Evolutionary conservation across 2,329 filamentous ascomycete genomes (phyloP), one percentile per base, ranked within the genome.

Genomic region (Fusarium pseudonygamai): DNA sequence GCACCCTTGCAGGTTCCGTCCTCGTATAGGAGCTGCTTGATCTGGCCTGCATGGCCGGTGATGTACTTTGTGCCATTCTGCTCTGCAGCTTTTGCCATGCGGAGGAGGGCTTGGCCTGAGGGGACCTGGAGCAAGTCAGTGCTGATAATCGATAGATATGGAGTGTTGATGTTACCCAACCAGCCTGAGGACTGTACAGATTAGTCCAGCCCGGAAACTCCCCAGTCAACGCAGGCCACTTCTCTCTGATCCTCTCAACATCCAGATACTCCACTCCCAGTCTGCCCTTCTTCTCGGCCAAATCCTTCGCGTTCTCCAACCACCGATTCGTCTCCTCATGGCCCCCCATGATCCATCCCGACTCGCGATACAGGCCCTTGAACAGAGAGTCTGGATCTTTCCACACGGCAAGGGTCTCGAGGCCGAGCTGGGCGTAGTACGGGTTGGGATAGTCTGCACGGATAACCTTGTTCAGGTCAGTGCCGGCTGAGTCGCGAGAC

Each of bases 401-500:
- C 80, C 80, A 82, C 28, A 73, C 71, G 15, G 34, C 26, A 39
- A 79, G 72, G 9, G 80, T 79, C 58, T 82, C 80, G 24, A 80
- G 74, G 2, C 77, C 79, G 6, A 90, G 77, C 22, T 87, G 82
- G 1, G 87, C 87, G 69, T 91, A 90, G 70, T 88, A 89, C 0
- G 83, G 82, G 69, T 90, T 87, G 66, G 88, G 86, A 69, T 90
- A 90, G 73, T 90, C 88, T 12, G 85, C 87, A 6, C 89, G 84
- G 58, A 91, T 82, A 64, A 91, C 90, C 79, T 91, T 91, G 79
- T 91, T 91, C 40, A 91, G 77, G 73, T 91, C 88, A 68, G 89
- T 88, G 34, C 85, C 88, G 1, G 88, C 89, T 0, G 89, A 90
- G 74, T 81, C 80, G 6, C 68, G 64, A 9, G 87, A 86, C 1